Evolutionary conservation across 2,329 filamentous ascomycete genomes (phyloP).

Genomic region (Talaromyces rugulosus): DNA sequence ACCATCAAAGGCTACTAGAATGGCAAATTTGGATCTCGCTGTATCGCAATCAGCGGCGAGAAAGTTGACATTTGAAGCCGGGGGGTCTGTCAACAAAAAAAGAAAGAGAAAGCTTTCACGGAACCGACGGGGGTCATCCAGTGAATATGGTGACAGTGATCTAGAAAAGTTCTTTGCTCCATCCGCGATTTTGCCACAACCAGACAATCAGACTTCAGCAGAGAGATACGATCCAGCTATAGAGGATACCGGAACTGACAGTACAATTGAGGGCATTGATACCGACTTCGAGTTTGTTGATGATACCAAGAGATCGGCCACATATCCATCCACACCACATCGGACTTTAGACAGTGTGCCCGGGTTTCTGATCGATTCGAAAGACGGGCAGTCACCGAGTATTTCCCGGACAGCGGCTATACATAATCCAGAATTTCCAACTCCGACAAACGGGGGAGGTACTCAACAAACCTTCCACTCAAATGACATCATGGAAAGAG

Average conservation of each 20-base stretch:
- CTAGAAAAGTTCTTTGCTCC: slow-evolving; percentile 35
- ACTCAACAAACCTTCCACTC: neutral
- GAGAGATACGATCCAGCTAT: neutral
- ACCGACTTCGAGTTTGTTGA: neutral
- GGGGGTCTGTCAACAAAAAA: neutral
- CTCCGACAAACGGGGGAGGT: neutral
- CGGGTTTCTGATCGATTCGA: neutral
- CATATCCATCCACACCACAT: neutral
- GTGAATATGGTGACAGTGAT: slow-evolving; percentile 29
- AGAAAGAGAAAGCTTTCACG: neutral
- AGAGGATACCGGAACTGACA: neutral
- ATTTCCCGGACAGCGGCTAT: neutral
- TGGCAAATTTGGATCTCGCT: slow-evolving; percentile 8
- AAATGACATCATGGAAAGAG: neutral
- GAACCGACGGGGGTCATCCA: slow-evolving; percentile 19
- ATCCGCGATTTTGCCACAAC: neutral
- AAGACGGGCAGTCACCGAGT: neutral
- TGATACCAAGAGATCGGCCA: neutral
- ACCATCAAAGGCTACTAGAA: neutral
- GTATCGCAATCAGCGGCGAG: slow-evolving; percentile 1
- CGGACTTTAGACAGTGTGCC: neutral
- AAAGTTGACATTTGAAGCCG: neutral
- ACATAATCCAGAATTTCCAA: neutral
- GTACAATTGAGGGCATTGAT: neutral
- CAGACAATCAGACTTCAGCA: neutral